Percentiles rank a stretch among this genome's conserved stretches.
Conservation (phyloP, 2,329 filamentous ascomycete species). For the Metarhizium humberi region DNA sequence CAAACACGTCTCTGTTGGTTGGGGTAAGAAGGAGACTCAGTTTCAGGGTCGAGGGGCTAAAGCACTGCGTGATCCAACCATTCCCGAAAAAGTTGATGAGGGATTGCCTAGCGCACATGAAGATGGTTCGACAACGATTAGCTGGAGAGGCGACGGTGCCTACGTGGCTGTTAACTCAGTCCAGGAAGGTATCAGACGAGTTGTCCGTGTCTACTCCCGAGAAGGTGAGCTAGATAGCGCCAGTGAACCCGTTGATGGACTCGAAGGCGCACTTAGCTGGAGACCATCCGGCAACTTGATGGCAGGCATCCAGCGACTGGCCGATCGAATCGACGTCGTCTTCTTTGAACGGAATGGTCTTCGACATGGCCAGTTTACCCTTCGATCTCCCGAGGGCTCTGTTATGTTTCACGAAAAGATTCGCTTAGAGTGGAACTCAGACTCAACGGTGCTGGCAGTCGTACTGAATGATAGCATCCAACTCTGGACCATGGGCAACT, state of each 20-base stretch:
- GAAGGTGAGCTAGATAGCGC: slow-evolving; percentile 88
- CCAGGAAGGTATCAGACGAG: slow-evolving; percentile 59
- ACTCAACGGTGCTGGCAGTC: slow-evolving; percentile 87
- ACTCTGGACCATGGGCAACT: slow-evolving; percentile 94
- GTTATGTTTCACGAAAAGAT: slow-evolving; percentile 48
- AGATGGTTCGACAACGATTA: slow-evolving; percentile 62
- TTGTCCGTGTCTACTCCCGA: slow-evolving; percentile 82
- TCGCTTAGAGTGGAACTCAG: slow-evolving; percentile 74
- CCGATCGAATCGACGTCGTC: slow-evolving; percentile 65
- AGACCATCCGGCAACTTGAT: slow-evolving; percentile 83
- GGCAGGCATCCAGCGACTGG: slow-evolving; percentile 69
- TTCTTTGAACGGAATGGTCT: slow-evolving; percentile 98
- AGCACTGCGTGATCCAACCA: slow-evolving; percentile 83
- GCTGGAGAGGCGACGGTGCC: slow-evolving; percentile 90
- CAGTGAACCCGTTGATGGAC: slow-evolving; percentile 84
- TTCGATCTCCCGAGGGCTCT: slow-evolving; percentile 56
- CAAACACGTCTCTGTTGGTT: slow-evolving; percentile 91
- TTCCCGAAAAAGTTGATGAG: slow-evolving; percentile 85
- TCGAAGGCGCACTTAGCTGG: slow-evolving; percentile 88
- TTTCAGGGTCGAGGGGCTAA: slow-evolving; percentile 87
- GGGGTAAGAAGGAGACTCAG: slow-evolving; percentile 97
- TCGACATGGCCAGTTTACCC: slow-evolving; percentile 86
- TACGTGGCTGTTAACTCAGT: slow-evolving; percentile 80
- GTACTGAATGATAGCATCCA: slow-evolving; percentile 66
- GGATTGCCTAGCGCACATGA: slow-evolving; percentile 69